phyloP scores from a whole-genome alignment of 495 filamentous ascomycete species.

The Tuber aestivum region DNA sequence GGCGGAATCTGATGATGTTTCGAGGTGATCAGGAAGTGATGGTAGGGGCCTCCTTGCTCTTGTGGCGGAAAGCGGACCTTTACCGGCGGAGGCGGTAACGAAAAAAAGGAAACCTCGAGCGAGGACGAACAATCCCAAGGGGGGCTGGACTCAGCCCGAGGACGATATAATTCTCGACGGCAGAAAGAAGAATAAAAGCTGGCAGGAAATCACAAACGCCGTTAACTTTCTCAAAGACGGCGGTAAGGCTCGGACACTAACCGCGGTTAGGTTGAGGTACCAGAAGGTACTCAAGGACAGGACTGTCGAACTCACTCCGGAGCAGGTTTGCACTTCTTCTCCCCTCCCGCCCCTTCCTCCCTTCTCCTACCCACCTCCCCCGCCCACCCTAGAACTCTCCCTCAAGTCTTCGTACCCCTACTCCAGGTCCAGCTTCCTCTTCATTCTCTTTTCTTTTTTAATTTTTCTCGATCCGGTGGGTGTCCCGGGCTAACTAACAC shows the following conservation, averaged over 20 bases:
- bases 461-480: background rate
- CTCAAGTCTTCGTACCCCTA: background rate
- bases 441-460: background rate
- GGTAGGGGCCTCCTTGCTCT: background rate
- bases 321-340: slow-evolving; percentile 13
- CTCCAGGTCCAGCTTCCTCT: background rate
- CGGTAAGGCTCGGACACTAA: slow-evolving; percentile 20
- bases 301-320: slow-evolving; percentile 16
- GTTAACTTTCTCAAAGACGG: slow-evolving; percentile 9
- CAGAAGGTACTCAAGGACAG: slow-evolving; percentile 27
- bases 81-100: background rate
- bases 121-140: slow-evolving; percentile 13
- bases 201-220: slow-evolving; percentile 25
- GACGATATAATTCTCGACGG: slow-evolving; percentile 21
- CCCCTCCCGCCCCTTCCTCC: background rate
- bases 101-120: slow-evolving; percentile 24
- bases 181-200: slow-evolving; percentile 19
- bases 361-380: background rate
- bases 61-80: background rate
- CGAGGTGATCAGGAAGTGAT: background rate
- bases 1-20: background rate
- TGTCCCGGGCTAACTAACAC: slow-evolving; percentile 8
- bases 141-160: slow-evolving; percentile 22
- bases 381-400: background rate
- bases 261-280: slow-evolving; percentile 23